Evolutionary conservation across 148 eudicot species (phyloP).

Genomic region (Chenopodium album): DNA sequence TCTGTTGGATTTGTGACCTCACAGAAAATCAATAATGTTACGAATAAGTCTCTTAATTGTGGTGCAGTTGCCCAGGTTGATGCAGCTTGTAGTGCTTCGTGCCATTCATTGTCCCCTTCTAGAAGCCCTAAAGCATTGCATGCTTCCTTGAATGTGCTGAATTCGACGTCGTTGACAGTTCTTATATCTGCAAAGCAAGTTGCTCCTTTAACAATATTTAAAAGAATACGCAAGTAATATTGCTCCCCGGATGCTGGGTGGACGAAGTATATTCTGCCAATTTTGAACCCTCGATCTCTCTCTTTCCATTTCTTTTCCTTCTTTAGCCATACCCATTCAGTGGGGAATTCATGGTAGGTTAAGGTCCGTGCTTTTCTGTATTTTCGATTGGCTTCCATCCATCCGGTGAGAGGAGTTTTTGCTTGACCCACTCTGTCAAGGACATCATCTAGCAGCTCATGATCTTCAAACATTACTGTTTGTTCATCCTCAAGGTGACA

Average conservation of each 20-base stretch:
- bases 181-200: neutral
- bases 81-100: neutral
- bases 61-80: neutral
- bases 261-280: neutral
- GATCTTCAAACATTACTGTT: neutral
- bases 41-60: neutral
- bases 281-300: neutral
- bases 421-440: neutral
- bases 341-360: conserved; percentile 9
- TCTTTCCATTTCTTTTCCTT: neutral
- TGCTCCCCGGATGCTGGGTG: neutral
- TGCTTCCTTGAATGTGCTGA: neutral
- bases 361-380: neutral
- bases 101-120: conserved; percentile 16
- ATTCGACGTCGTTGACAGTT: neutral
- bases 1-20: neutral
- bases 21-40: neutral
- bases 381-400: neutral
- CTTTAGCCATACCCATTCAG: conserved; percentile 6
- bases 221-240: conserved; percentile 6
- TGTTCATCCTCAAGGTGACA: neutral
- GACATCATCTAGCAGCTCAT: neutral
- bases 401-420: neutral
- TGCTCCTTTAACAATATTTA: conserved; percentile 4
- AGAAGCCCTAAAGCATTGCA: conserved; percentile 1